A percentile compares a stretch with the other conserved stretches of the same genome.
These are phyloP conservation scores for Gossypium davidsonii DNA, from an alignment of 441 rosid genomes.

Conservation along the genomic window DNA sequence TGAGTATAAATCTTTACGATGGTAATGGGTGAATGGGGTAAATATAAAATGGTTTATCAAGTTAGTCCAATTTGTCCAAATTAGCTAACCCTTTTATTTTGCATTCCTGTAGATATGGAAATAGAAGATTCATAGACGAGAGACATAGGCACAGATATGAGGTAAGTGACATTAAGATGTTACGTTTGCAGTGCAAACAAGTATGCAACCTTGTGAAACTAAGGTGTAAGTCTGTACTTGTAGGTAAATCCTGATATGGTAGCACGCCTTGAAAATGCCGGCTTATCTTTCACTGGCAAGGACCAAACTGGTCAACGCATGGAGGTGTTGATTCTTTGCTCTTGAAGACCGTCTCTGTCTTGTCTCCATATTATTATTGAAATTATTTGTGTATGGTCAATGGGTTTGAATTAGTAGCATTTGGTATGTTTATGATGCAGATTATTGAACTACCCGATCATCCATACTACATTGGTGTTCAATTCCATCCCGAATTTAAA, in stretches of 20 bases:
- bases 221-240: constrained; percentile 1
- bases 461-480: constrained; percentile 82
- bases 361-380: not conserved
- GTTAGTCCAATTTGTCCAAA: not conserved
- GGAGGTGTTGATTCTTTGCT: constrained; percentile 38
- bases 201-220: not conserved
- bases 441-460: constrained; percentile 72
- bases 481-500: constrained; percentile 94
- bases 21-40: too few relatives aligned
- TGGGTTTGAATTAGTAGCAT: not conserved
- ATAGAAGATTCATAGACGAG: constrained; percentile 41
- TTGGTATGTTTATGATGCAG: constrained; percentile 35
- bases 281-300: constrained; percentile 56
- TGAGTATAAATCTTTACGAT: too few relatives aligned
- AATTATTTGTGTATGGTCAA: too few relatives aligned
- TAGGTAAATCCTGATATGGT: constrained; percentile 71
- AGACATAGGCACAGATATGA: constrained; percentile 72
- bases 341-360: not conserved
- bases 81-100: not conserved
- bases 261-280: constrained; percentile 41
- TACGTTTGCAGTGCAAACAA: not conserved
- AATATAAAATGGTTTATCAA: too few relatives aligned
- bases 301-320: constrained; percentile 56
- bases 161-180: constrained; percentile 27
- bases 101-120: constrained; percentile 39